phyloP scores from a whole-genome alignment of 2,329 filamentous ascomycete species.

The Aspergillus sp. region DNA sequence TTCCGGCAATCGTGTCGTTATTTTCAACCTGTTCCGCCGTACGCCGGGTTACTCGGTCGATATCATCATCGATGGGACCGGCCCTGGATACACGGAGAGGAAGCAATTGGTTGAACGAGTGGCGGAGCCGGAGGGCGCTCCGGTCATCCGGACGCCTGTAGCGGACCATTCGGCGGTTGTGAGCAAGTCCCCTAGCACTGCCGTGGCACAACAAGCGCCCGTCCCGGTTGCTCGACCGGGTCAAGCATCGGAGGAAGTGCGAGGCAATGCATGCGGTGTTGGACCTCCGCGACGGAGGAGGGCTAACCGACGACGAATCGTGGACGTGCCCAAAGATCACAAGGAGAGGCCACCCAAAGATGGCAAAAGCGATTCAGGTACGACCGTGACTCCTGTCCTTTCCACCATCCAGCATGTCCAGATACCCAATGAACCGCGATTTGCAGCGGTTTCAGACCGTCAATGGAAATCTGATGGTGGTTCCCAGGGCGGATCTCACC shows the following conservation, averaged over 20 bases:
- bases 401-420: constrained; percentile 21
- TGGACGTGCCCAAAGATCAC: constrained; percentile 46
- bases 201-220: constrained; percentile 30
- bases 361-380: constrained; percentile 21
- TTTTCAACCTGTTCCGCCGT: constrained; percentile 92
- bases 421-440: constrained; percentile 19
- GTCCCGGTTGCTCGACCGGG: constrained; percentile 1
- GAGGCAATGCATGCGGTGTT: constrained; percentile 20
- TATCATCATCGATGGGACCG: constrained; percentile 76
- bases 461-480: constrained; percentile 26
- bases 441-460: constrained; percentile 20
- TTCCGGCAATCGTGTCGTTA: constrained; percentile 73
- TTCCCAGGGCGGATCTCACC: constrained; percentile 21
- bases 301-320: constrained; percentile 50
- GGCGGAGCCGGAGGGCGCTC: constrained; percentile 66
- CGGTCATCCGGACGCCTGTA: constrained; percentile 64
- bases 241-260: constrained; percentile 9
- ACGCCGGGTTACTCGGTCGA: constrained; percentile 88
- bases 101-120: constrained; percentile 76
- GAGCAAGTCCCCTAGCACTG: constrained; percentile 44
- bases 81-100: constrained; percentile 77
- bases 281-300: constrained; percentile 41
- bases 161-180: constrained; percentile 60
- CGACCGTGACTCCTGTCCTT: constrained; percentile 23
- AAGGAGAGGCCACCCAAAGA: constrained; percentile 13